These are phyloP conservation scores for Entomortierella parvispora DNA, from an alignment of 192 early-diverging fungal species.

Conservation along the genomic window DNA sequence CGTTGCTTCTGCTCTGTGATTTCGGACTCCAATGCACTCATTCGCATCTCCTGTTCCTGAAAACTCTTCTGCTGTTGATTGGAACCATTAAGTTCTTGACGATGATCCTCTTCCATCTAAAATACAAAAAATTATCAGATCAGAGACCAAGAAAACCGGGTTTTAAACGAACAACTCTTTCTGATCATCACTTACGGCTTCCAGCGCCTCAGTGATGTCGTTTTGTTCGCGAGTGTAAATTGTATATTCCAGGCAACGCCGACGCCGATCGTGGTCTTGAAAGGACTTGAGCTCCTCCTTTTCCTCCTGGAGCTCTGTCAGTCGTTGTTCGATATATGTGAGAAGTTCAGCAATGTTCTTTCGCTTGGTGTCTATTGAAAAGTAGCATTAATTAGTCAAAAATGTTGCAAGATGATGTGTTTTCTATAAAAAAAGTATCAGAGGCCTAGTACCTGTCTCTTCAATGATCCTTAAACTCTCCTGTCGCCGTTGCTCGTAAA, in stretches of 20 bases:
- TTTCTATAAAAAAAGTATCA: constrained; percentile 11
- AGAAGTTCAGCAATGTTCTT: constrained; percentile 91
- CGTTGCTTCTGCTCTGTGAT: constrained; percentile 71
- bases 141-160: neutral
- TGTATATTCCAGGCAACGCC: constrained; percentile 91
- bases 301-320: constrained; percentile 91
- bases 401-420: neutral
- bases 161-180: constrained; percentile 4
- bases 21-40: constrained; percentile 61
- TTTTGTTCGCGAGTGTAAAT: constrained; percentile 91
- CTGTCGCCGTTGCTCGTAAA: constrained; percentile 91
- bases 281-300: constrained; percentile 93
- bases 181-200: constrained; percentile 56
- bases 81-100: constrained; percentile 56
- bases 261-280: constrained; percentile 85
- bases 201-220: constrained; percentile 81
- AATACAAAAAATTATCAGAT: neutral
- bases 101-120: constrained; percentile 54
- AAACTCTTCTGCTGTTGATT: constrained; percentile 67
- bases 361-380: constrained; percentile 73
- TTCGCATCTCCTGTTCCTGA: constrained; percentile 62
- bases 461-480: constrained; percentile 94
- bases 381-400: neutral
- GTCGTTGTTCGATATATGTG: constrained; percentile 86
- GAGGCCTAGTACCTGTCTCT: constrained; percentile 75